phyloP scores from a whole-genome alignment of 129 eudicot species.

The Tagetes erecta region DNA sequence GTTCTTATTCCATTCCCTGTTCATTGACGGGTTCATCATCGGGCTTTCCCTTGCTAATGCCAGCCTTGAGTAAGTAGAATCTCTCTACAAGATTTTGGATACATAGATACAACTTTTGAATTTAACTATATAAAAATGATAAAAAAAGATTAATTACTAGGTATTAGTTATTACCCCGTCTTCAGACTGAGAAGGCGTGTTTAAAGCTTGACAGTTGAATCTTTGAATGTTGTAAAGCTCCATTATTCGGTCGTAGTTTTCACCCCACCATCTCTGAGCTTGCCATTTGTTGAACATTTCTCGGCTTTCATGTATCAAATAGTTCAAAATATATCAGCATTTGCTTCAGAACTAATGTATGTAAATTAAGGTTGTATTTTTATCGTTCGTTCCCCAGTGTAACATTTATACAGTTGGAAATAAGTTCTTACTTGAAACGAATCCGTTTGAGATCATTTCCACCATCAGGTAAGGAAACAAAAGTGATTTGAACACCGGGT shows the following conservation, averaged over 20 bases:
- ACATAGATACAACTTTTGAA: neutral
- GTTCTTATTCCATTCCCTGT: slow-evolving; percentile 80
- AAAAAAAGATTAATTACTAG: neutral
- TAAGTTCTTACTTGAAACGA: slow-evolving; percentile 73
- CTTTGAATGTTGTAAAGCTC: slow-evolving; percentile 90
- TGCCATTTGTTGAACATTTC: slow-evolving; percentile 97
- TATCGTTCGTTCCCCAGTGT: too few relatives aligned
- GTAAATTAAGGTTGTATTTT: too few relatives aligned
- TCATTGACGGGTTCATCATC: slow-evolving; percentile 66
- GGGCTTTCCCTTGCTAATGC: slow-evolving; percentile 94
- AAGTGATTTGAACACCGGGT: slow-evolving; percentile 98
- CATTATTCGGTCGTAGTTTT: slow-evolving; percentile 87
- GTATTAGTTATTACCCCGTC: slow-evolving; percentile 61
- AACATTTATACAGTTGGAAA: neutral
- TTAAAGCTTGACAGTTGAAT: slow-evolving; percentile 81
- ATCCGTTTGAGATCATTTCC: slow-evolving; percentile 96
- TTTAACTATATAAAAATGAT: neutral
- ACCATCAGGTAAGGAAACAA: slow-evolving; percentile 81
- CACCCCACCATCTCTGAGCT: slow-evolving; percentile 99
- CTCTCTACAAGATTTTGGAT: slow-evolving; percentile 56
- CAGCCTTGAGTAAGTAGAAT: slow-evolving; percentile 75
- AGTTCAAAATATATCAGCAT: slow-evolving; percentile 28
- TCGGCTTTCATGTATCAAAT: slow-evolving; percentile 53
- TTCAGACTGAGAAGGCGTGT: slow-evolving; percentile 81
- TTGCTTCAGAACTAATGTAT: neutral